Percentiles rank a stretch among this genome's conserved stretches.
Conservation (phyloP, 306 rosid genomes). For the Quillaja saponaria region DNA sequence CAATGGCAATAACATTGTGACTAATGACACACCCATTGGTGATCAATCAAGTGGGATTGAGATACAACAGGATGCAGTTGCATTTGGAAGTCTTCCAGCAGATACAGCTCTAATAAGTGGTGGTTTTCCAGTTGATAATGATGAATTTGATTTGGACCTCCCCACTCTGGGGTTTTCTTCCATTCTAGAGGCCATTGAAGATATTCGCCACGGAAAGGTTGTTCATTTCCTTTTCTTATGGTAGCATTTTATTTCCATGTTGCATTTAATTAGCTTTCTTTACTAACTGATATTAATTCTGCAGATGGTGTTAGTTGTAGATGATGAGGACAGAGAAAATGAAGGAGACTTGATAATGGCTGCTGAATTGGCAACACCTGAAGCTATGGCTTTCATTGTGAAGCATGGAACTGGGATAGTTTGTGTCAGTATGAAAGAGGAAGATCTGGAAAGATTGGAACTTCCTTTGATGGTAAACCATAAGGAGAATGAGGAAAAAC, state of each 20-base stretch:
- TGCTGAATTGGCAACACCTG: slow-evolving; percentile 76
- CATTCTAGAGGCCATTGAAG: slow-evolving; percentile 78
- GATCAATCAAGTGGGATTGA: slow-evolving; percentile 37
- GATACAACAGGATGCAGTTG: slow-evolving; percentile 42
- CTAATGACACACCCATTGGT: slow-evolving; percentile 18
- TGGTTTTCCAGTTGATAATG: slow-evolving; percentile 45
- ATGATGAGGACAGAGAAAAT: slow-evolving; percentile 88
- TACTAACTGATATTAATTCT: slow-evolving; percentile 19
- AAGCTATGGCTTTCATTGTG: slow-evolving; percentile 94
- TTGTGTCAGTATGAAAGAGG: slow-evolving; percentile 80
- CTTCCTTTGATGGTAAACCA: slow-evolving; percentile 84
- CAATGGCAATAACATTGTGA: slow-evolving; percentile 33
- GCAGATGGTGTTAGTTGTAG: slow-evolving; percentile 87
- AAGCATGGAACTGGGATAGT: slow-evolving; percentile 89
- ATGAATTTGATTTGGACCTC: slow-evolving; percentile 62
- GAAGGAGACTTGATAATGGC: slow-evolving; percentile 97
- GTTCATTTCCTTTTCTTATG: slow-evolving; percentile 17
- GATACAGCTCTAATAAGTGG: slow-evolving; percentile 31
- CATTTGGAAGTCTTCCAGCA: slow-evolving; percentile 41
- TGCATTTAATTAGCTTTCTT: not conserved
- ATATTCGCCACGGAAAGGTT: slow-evolving; percentile 87
- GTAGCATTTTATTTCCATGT: not conserved
- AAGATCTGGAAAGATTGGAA: slow-evolving; percentile 74
- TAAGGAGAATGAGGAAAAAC: slow-evolving; percentile 75
- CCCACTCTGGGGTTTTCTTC: slow-evolving; percentile 81